Percentiles rank a stretch among this genome's conserved stretches.
phyloP scores from a whole-genome alignment of 2,329 filamentous ascomycete genomes.

The Apiospora arundinis region DNA sequence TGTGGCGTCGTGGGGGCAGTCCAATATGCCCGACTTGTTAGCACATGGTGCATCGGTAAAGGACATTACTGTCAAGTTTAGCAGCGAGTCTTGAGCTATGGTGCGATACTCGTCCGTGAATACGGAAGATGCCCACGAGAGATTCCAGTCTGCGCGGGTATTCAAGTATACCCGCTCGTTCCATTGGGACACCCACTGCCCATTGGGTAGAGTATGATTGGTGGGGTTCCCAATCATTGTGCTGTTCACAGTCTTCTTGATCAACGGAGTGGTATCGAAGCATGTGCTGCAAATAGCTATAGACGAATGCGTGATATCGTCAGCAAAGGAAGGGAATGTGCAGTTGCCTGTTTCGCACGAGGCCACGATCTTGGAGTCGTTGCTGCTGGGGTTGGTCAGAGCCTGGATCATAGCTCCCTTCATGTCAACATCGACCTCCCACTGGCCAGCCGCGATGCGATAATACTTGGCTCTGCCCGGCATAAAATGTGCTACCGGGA shows the following conservation, averaged over 20 bases:
- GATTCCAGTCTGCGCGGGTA: conserved; percentile 26
- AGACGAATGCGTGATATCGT: conserved; percentile 34
- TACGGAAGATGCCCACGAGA: conserved; percentile 27
- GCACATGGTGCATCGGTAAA: conserved; percentile 30
- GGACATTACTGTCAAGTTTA: conserved; percentile 32
- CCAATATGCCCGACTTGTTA: conserved; percentile 22
- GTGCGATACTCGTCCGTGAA: conserved; percentile 30
- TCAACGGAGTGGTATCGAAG: conserved; percentile 32
- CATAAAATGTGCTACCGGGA: conserved; percentile 30
- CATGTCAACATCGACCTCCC: conserved; percentile 37
- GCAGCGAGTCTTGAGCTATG: conserved; percentile 25
- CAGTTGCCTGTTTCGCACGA: conserved; percentile 36
- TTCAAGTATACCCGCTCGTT: conserved; percentile 28
- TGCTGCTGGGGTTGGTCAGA: conserved; percentile 34
- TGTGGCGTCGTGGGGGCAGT: conserved; percentile 28
- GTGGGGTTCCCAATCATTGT: background rate
- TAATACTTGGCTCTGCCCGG: conserved; percentile 27
- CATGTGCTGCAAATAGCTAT: conserved; percentile 37
- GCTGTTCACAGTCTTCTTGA: conserved; percentile 20
- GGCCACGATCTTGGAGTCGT: conserved; percentile 31
- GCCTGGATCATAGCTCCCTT: conserved; percentile 40
- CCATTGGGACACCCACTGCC: conserved; percentile 28
- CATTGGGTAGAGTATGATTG: conserved; percentile 33
- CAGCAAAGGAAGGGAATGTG: conserved; percentile 30
- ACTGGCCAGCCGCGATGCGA: conserved; percentile 30